Conservation (phyloP, 2,329 filamentous ascomycete genomes). For the Fusarium avenaceum region DNA sequence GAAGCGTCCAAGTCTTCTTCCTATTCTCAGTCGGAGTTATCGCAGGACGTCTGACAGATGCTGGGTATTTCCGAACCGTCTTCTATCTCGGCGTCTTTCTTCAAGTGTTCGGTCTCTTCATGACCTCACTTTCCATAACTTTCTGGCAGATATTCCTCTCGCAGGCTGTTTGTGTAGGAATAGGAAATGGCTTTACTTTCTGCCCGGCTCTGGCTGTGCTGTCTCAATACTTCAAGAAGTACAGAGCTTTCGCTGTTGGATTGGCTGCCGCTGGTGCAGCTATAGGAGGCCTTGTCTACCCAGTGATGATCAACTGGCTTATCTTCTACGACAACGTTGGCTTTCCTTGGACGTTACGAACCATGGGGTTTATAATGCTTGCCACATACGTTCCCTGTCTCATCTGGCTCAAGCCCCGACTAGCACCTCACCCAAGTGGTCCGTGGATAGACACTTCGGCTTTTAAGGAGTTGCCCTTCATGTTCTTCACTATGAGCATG, state of each 20-base stretch:
- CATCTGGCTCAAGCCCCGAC: constrained; percentile 54
- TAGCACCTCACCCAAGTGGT: constrained; percentile 11
- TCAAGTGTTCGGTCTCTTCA: constrained; percentile 61
- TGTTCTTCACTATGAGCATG: constrained; percentile 21
- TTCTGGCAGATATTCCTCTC: constrained; percentile 66
- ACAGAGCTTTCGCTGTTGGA: constrained; percentile 69
- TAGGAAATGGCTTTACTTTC: constrained; percentile 69
- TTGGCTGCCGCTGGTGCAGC: constrained; percentile 70
- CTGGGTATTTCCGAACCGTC: constrained; percentile 57
- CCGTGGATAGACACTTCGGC: constrained; percentile 16
- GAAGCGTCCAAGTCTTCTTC: constrained; percentile 60
- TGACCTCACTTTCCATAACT: constrained; percentile 56
- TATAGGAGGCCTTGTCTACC: constrained; percentile 68
- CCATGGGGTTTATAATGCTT: constrained; percentile 62
- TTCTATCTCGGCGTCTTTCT: constrained; percentile 56
- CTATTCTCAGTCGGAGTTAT: constrained; percentile 58
- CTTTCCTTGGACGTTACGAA: constrained; percentile 67
- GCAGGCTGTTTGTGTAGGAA: constrained; percentile 63
- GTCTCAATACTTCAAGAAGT: constrained; percentile 71
- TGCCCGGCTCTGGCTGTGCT: constrained; percentile 70
- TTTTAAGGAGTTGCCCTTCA: constrained; percentile 10
- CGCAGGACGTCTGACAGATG: constrained; percentile 60
- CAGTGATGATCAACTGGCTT: constrained; percentile 58
- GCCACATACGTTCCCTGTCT: constrained; percentile 56
- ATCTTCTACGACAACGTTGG: constrained; percentile 59